These are phyloP conservation scores for Suillus luteus DNA, from an alignment of 768 basidiomycete species.

Conservation along the genomic window DNA sequence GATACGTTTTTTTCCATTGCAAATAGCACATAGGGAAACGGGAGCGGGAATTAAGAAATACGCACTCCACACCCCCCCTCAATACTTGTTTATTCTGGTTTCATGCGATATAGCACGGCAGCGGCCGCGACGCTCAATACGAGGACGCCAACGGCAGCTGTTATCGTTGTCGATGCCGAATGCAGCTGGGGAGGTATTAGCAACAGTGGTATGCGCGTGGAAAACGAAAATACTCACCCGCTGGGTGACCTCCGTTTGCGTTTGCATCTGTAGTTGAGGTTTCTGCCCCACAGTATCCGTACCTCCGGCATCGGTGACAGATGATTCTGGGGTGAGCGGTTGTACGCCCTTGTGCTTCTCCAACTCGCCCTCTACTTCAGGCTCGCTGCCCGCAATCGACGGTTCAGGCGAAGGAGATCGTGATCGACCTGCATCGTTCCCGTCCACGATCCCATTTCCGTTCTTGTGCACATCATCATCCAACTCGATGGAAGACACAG, in stretches of 20 bases:
- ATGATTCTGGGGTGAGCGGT: conserved; percentile 33
- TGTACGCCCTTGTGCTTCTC: conserved; percentile 21
- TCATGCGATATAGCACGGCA: conserved; percentile 74
- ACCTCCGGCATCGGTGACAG: conserved; percentile 28
- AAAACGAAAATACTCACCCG: conserved; percentile 31
- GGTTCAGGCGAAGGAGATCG: conserved; percentile 31
- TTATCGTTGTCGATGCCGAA: conserved; percentile 36
- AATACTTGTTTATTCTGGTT: conserved; percentile 36
- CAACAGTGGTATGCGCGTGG: conserved; percentile 2
- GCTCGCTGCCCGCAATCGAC: conserved; percentile 33
- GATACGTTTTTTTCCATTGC: conserved; percentile 6
- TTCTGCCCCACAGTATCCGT: background rate
- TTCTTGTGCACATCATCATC: conserved; percentile 28
- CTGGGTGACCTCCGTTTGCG: conserved; percentile 22
- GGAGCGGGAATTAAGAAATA: background rate
- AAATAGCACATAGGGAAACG: conserved; percentile 10
- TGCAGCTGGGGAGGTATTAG: conserved; percentile 23
- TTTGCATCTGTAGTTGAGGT: conserved; percentile 2
- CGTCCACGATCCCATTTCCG: conserved; percentile 17
- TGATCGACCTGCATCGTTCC: conserved; percentile 19
- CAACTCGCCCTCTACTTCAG: conserved; percentile 24
- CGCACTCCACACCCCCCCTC: conserved; percentile 6
- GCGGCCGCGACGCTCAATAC: conserved; percentile 69
- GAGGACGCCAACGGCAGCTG: conserved; percentile 62
- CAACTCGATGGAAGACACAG: conserved; percentile 36